Percentiles rank a stretch among this genome's conserved stretches.
Conservation (phyloP, 192 early-diverging fungal species). For the Phlyctochytrium bullatum region DNA sequence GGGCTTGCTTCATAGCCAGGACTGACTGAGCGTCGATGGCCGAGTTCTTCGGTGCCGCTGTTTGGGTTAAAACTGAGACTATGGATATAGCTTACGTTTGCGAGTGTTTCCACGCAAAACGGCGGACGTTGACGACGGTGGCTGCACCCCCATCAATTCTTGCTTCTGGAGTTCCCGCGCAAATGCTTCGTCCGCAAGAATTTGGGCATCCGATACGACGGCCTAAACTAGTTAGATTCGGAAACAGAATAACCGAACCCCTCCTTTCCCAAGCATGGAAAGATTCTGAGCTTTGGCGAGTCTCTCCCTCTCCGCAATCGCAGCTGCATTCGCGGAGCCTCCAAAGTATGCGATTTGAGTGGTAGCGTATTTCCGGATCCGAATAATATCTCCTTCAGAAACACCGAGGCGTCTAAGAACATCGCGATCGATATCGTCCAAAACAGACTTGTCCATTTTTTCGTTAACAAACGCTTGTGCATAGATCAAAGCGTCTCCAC, state of each 20-base stretch:
- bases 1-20: conserved; percentile 25
- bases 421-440: conserved; percentile 74
- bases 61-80: background rate
- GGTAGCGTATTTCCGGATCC: conserved; percentile 61
- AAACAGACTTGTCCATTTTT: conserved; percentile 75
- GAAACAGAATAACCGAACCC: conserved; percentile 36
- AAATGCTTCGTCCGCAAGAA: conserved; percentile 74
- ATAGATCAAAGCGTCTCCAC: conserved; percentile 76
- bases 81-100: conserved; percentile 18
- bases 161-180: conserved; percentile 81
- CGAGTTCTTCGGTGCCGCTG: conserved; percentile 11
- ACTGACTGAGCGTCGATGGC: conserved; percentile 25
- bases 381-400: conserved; percentile 79
- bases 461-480: conserved; percentile 83
- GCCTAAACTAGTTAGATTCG: no score
- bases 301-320: conserved; percentile 36
- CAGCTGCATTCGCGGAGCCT: background rate
- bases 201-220: conserved; percentile 49
- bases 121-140: conserved; percentile 14
- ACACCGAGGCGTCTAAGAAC: conserved; percentile 76
- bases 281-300: conserved; percentile 44
- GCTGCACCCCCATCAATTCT: conserved; percentile 38
- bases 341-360: conserved; percentile 8
- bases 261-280: conserved; percentile 20
- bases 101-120: conserved; percentile 17